Evolutionary conservation across 441 rosid species (phyloP), one percentile per base, ranked within the genome.

Genomic region (Bruguiera hainesii): DNA sequence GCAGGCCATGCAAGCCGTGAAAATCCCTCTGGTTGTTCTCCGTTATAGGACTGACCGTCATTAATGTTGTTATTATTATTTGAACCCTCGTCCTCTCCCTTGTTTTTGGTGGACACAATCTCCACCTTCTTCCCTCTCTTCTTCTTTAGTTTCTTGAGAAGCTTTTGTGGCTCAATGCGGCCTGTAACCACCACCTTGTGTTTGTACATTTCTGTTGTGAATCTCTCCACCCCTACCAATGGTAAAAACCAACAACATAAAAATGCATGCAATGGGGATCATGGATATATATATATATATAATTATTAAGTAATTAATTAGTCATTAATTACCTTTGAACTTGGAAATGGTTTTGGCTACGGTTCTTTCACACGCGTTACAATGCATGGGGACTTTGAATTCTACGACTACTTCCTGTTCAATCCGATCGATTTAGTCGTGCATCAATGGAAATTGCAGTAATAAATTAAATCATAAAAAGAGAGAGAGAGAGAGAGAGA

Each of bases 281-380:
- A 19, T 8, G 7, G 13, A 9, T 2, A 52, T n/a, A 20, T 11
- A 21, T 7, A 1, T 6, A 3, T 33, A 1, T 33, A 1, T 33
- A 33, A 33, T 20, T 0, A 46, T 3, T 11, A 11, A 35, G 18
- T 37, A 23, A 35, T 16, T 55, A 65, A 65, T 21, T 33, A 33
- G 1, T 33, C 37, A 33, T 33, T 25, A 19, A 25, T 56, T 56
- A 78, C 94, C 94, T 84, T 90, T 76, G 56, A 71, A 76, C 67
- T 89, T 87, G 21, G 89, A 76, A 55, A 90, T 83, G 67, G 72
- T 72, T 76, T 70, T 69, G 3, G 91, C 93, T 15, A 87, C 82
- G 9, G 66, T 72, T 72, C 88, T 82, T 72, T 93, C 97, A 62
- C 95, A 89, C 61, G 89, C 95, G 64, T 90, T 84, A 66, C 98